Conservation (phyloP, 2,329 filamentous ascomycete species). For the Tolypocladium pustulatum region DNA sequence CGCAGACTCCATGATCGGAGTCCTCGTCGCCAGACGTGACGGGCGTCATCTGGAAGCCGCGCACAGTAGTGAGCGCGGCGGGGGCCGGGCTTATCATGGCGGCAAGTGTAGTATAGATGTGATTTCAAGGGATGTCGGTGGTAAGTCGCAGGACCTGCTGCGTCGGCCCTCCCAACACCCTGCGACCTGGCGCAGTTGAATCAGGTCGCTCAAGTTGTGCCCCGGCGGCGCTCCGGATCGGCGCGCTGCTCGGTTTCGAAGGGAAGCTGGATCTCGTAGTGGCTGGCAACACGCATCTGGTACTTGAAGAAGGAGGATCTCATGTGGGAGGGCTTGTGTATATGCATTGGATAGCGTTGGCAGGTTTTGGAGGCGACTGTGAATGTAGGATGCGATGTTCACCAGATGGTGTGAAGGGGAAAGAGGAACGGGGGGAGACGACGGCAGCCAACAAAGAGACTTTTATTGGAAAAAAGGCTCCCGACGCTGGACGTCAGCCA, state of each 20-base stretch:
- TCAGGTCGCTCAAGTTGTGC: conserved; percentile 29
- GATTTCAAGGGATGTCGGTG: neutral
- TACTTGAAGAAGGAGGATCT: conserved; percentile 38
- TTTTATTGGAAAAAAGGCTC: neutral
- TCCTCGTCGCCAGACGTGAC: conserved; percentile 47
- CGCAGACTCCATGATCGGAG: conserved; percentile 35
- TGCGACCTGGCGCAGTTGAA: neutral
- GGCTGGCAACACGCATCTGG: conserved; percentile 47
- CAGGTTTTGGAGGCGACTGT: conserved; percentile 4
- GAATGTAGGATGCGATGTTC: conserved; percentile 1
- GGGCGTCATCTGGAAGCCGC: conserved; percentile 45
- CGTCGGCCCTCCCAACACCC: neutral
- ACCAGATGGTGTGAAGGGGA: conserved; percentile 7
- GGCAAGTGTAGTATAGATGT: neutral
- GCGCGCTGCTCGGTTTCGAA: conserved; percentile 41
- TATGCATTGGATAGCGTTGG: conserved; percentile 41
- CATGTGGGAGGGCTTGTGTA: conserved; percentile 33
- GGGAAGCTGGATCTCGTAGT: conserved; percentile 37
- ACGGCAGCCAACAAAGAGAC: neutral
- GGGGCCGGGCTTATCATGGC: conserved; percentile 36
- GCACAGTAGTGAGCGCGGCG: conserved; percentile 42
- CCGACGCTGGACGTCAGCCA: neutral
- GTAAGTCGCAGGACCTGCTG: neutral
- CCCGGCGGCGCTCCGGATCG: conserved; percentile 50
- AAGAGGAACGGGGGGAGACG: neutral